Evolutionary conservation across 2,329 filamentous ascomycete genomes (phyloP), one percentile per base, ranked within the genome.

Genomic region (Beauveria caledonica): DNA sequence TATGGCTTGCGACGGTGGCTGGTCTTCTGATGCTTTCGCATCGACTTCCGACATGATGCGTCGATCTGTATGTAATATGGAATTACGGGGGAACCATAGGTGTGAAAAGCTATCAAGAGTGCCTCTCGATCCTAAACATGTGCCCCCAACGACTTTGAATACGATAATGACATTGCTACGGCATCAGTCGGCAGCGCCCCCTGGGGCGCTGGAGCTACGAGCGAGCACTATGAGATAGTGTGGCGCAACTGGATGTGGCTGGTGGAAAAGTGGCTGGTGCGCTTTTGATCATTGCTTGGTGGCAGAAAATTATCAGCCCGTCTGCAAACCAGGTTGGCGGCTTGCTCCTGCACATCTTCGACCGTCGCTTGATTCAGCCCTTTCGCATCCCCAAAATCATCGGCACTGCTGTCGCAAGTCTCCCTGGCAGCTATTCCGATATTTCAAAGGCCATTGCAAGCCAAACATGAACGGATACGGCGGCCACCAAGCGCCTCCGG

Each of bases 391-490:
- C 17, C 25, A n/a, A 7, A 52, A 36, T 44, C 53, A 61, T 61
- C 60, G 36, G 25, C 27, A n/a, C 23, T 59, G 36, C 49, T 21
- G 53, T 61, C 46, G 53, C 53, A 52, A 45, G 46, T 8, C 39
- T 25, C 6, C 9, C 17, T 21, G 11, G 17, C 7, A 57, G 19
- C 45, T 25, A 29, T 58, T 55, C 33, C 2, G 21, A 27, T 11
- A 25, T 25, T 9, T n/a, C 1, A 11, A 25, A 44, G 19, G 40
- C 27, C 29, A 21, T 17, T 21, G 13, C 40, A 15, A n/a, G 48
- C n/a, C 44, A 33, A 50, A 19, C 21, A 89, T 89, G 84, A 88
- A 84, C 72, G 83, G 80, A 62, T 76, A 76, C 66, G 76, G 76
- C 60, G 76, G 77, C 67, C 77, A 81, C 70, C 77, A 79, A 63